Conservation (phyloP, 2,329 filamentous ascomycete species). For the Scorias spongiosa region DNA sequence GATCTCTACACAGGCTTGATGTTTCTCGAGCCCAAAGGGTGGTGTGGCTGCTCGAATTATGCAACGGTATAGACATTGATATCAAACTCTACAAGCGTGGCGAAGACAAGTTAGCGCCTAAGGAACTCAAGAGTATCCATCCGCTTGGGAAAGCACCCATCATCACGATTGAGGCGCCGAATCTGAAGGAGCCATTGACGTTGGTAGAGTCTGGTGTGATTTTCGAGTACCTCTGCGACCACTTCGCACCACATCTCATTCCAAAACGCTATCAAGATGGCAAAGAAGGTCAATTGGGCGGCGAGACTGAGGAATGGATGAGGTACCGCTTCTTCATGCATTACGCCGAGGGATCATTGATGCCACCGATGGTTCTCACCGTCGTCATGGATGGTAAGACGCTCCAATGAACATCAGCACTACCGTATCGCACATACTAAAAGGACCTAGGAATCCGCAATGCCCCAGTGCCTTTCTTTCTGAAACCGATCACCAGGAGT, state of each 20-base stretch:
- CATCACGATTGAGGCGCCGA: constrained; percentile 43
- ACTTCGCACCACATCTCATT: constrained; percentile 39
- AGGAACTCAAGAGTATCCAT: constrained; percentile 62
- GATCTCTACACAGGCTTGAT: constrained; percentile 48
- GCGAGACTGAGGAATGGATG: constrained; percentile 45
- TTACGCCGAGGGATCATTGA: constrained; percentile 72
- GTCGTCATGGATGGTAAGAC: constrained; percentile 42
- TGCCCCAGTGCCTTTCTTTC: constrained; percentile 50
- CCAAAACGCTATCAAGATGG: constrained; percentile 38
- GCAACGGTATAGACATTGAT: constrained; percentile 57
- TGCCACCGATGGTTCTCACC: constrained; percentile 51
- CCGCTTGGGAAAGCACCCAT: constrained; percentile 78
- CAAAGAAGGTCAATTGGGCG: constrained; percentile 39
- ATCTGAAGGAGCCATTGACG: constrained; percentile 35
- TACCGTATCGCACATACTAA: neutral
- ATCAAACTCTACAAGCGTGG: constrained; percentile 63
- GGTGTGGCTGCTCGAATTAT: constrained; percentile 73
- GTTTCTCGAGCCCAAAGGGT: constrained; percentile 70
- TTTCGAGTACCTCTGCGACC: constrained; percentile 64
- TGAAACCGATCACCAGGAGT: constrained; percentile 45
- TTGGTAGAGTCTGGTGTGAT: constrained; percentile 74
- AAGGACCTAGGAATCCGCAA: constrained; percentile 21
- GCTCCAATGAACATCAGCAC: neutral
- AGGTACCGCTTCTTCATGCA: constrained; percentile 59
- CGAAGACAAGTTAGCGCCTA: constrained; percentile 51